Percentiles rank a stretch among this genome's conserved stretches.
These are phyloP conservation scores for Penicillium paneum DNA, from an alignment of 2,329 filamentous ascomycete genomes.

Conservation along the genomic window DNA sequence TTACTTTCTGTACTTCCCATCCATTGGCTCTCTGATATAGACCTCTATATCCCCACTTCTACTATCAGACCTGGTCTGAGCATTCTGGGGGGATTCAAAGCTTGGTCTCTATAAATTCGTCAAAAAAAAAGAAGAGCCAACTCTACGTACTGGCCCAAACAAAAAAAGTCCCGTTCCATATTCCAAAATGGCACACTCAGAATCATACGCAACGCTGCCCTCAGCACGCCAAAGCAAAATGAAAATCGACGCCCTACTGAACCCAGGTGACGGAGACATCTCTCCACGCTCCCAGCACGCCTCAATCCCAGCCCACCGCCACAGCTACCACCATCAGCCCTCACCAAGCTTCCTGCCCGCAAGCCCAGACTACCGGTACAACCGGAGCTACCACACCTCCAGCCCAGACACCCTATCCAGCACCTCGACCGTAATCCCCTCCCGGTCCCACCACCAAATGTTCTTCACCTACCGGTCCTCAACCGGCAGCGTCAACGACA, in stretches of 20 bases:
- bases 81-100: background rate
- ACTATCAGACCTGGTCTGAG: background rate
- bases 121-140: too few species aligned
- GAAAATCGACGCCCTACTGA: conserved; percentile 36
- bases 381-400: conserved; percentile 22
- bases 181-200: conserved; percentile 18
- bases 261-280: conserved; percentile 27
- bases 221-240: conserved; percentile 32
- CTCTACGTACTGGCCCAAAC: background rate
- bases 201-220: conserved; percentile 19
- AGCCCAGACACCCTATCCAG: conserved; percentile 14
- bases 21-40: conserved; percentile 6
- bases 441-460: background rate
- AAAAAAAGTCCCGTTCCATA: too few species aligned
- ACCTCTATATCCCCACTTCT: conserved; percentile 1
- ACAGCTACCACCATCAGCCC: conserved; percentile 20
- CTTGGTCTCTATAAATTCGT: background rate
- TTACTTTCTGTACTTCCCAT: conserved; percentile 2
- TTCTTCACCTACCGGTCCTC: conserved; percentile 2
- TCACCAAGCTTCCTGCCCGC: conserved; percentile 30
- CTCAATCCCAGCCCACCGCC: conserved; percentile 11
- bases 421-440: conserved; percentile 4
- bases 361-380: conserved; percentile 30
- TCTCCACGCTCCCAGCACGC: conserved; percentile 20
- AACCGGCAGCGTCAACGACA: background rate